phyloP scores from a whole-genome alignment of 148 eudicot genomes.

The Polygonum aviculare region DNA sequence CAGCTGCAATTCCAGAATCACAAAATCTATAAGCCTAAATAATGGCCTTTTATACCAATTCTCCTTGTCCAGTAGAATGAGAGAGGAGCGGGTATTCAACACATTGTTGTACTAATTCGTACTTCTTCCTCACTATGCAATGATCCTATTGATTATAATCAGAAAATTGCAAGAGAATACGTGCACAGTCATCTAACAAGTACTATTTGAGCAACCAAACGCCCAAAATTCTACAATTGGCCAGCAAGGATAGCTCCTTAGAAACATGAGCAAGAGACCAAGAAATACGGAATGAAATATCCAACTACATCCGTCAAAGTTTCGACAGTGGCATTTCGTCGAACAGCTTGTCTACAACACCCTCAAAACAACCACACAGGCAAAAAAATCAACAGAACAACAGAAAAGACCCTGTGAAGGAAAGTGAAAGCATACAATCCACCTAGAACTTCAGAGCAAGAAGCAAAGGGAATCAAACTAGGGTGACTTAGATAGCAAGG shows the following conservation, averaged over 20 bases:
- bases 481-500: neutral
- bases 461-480: neutral
- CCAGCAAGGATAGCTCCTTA: neutral
- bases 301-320: neutral
- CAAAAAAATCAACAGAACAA: neutral
- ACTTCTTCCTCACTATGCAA: neutral
- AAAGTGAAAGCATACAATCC: neutral
- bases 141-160: neutral
- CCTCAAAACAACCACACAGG: neutral
- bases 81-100: neutral
- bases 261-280: neutral
- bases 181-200: neutral
- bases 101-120: neutral
- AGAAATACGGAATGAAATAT: neutral
- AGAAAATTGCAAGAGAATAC: neutral
- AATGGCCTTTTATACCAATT: neutral
- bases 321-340: slow-evolving; percentile 4
- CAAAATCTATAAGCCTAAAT: no score
- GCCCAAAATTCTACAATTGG: neutral
- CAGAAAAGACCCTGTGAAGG: neutral
- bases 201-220: neutral
- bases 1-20: neutral
- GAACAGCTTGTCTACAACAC: slow-evolving; percentile 1
- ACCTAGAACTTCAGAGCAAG: neutral
- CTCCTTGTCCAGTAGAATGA: neutral